Evolutionary conservation across 2,329 filamentous ascomycete species (phyloP).

Genomic region (Colletotrichum simmondsii): DNA sequence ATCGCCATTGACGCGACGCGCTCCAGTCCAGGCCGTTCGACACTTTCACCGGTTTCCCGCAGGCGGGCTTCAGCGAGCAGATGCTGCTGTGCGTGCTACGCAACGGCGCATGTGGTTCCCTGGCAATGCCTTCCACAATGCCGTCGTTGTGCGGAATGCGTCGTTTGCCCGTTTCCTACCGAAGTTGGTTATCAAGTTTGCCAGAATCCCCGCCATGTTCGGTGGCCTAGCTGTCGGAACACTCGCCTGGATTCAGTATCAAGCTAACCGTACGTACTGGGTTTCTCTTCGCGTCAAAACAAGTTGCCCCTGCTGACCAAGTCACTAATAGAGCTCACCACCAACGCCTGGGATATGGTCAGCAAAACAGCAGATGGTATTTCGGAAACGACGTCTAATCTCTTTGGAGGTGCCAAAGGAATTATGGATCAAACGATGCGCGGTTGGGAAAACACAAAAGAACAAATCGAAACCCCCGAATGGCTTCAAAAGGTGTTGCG

Average conservation of each 20-base stretch:
- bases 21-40: constrained; percentile 65
- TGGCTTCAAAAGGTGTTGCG: constrained; percentile 83
- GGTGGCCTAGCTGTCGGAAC: constrained; percentile 89
- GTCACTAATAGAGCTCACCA: constrained; percentile 71
- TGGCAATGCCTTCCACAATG: constrained; percentile 87
- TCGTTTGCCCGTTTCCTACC: constrained; percentile 78
- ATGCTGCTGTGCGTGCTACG: constrained; percentile 70
- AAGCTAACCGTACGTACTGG: constrained; percentile 79
- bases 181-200: constrained; percentile 89
- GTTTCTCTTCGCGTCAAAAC: neutral
- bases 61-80: constrained; percentile 75
- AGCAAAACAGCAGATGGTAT: constrained; percentile 79
- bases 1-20: constrained; percentile 73
- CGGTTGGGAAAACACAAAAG: constrained; percentile 87
- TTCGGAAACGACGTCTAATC: constrained; percentile 71
- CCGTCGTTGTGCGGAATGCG: constrained; percentile 70
- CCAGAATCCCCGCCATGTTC: constrained; percentile 88
- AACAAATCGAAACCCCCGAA: constrained; percentile 74
- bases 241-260: constrained; percentile 94
- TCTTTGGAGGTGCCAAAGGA: constrained; percentile 79
- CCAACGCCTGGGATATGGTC: constrained; percentile 81
- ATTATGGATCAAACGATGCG: constrained; percentile 82
- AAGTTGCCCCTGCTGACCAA: constrained; percentile 1
- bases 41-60: constrained; percentile 75
- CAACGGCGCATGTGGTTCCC: constrained; percentile 79